Evolutionary conservation across 345 rosid species (phyloP).

Genomic region (Eucalyptus camaldulensis): DNA sequence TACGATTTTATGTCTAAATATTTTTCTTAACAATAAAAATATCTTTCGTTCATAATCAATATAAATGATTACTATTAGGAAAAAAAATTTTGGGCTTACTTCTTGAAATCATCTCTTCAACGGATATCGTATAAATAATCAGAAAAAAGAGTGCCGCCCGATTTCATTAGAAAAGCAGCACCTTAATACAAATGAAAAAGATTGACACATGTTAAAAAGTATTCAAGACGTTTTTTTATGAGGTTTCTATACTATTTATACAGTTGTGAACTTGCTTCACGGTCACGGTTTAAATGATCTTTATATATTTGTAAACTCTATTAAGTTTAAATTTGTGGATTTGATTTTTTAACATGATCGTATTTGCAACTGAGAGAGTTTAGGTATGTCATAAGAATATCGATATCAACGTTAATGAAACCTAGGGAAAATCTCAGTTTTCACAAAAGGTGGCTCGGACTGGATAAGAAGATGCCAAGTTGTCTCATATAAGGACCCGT

Average conservation of each 20-base stretch:
- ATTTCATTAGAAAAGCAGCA: neutral
- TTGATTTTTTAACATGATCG: neutral
- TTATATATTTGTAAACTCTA: neutral
- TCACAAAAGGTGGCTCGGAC: no score
- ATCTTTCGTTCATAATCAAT: neutral
- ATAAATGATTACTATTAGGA: neutral
- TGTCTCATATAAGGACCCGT: no score
- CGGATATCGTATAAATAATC: neutral
- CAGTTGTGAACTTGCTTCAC: neutral
- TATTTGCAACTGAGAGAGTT: no score
- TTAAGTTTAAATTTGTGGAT: neutral
- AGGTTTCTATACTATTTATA: neutral
- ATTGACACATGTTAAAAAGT: neutral
- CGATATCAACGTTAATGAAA: no score
- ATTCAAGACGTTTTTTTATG: neutral
- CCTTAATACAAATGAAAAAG: neutral
- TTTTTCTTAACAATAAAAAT: neutral
- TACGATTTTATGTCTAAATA: neutral
- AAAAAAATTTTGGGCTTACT: neutral
- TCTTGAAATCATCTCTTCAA: neutral
- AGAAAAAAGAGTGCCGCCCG: neutral
- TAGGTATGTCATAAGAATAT: no score
- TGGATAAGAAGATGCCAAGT: no score
- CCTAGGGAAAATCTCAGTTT: no score
- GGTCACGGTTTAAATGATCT: neutral